Percentiles rank a stretch among this genome's conserved stretches.
Conservation (phyloP, 2,329 filamentous ascomycete genomes). For the Penicillium vulpinum region DNA sequence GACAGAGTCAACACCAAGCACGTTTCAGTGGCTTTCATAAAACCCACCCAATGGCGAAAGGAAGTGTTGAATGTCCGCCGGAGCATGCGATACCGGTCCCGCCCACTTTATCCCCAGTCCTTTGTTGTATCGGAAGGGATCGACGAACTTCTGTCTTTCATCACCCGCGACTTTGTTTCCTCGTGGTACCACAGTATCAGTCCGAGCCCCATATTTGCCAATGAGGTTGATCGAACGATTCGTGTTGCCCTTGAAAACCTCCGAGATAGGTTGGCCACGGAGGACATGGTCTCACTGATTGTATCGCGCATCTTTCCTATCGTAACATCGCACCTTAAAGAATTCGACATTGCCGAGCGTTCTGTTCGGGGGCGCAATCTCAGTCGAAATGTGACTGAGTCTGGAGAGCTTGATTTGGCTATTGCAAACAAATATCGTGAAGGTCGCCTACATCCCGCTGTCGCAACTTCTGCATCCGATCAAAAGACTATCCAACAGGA, state of each 20-base stretch:
- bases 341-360: conserved; percentile 88
- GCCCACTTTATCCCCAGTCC: conserved; percentile 73
- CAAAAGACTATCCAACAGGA: conserved; percentile 84
- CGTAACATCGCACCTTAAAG: conserved; percentile 81
- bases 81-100: conserved; percentile 66
- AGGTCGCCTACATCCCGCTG: conserved; percentile 84
- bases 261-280: conserved; percentile 67
- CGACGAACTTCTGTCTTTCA: conserved; percentile 73
- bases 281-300: conserved; percentile 81
- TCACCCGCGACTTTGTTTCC: conserved; percentile 79
- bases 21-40: conserved; percentile 59
- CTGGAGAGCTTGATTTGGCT: conserved; percentile 90
- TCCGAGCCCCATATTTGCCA: conserved; percentile 72
- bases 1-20: conserved; percentile 45
- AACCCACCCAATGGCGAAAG: conserved; percentile 63
- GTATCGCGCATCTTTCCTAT: conserved; percentile 84
- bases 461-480: conserved; percentile 78
- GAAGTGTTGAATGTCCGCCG: conserved; percentile 68
- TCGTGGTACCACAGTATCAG: conserved; percentile 91
- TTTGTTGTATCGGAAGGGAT: conserved; percentile 76
- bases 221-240: conserved; percentile 81
- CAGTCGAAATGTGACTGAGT: conserved; percentile 88
- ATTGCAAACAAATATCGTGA: conserved; percentile 93
- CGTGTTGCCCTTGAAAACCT: conserved; percentile 71
- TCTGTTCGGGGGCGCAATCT: conserved; percentile 83